A percentile compares a stretch with the other conserved stretches of the same genome.
phyloP scores from a whole-genome alignment of 2,329 filamentous ascomycete genomes.

The Claviceps sp. region DNA sequence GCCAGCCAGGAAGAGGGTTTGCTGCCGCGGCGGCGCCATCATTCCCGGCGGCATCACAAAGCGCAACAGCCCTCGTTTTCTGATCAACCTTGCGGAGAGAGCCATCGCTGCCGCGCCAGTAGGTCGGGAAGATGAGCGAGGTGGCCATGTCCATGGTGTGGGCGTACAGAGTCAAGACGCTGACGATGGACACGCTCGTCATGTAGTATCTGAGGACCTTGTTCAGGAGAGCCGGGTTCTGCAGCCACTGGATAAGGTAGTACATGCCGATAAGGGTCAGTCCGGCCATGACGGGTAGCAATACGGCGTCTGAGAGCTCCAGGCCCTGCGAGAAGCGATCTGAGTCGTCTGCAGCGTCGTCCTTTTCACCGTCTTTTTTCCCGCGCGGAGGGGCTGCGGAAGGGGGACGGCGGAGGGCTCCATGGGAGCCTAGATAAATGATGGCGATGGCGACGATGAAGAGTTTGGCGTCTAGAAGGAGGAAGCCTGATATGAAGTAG shows the following conservation, averaged over 20 bases:
- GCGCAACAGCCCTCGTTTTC: conserved; percentile 23
- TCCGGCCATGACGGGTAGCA: conserved; percentile 72
- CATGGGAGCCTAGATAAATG: conserved; percentile 75
- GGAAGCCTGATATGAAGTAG: conserved; percentile 23
- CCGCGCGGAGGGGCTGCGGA: conserved; percentile 55
- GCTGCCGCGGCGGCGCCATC: conserved; percentile 11
- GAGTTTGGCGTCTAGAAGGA: conserved; percentile 34
- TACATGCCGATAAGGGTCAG: conserved; percentile 63
- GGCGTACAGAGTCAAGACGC: conserved; percentile 59
- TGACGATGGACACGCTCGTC: conserved; percentile 64
- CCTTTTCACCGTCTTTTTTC: conserved; percentile 28
- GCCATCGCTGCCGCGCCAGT: conserved; percentile 41
- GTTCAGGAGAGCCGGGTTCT: conserved; percentile 71
- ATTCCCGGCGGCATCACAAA: conserved; percentile 22
- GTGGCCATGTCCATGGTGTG: conserved; percentile 53
- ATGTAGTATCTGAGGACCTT: conserved; percentile 76
- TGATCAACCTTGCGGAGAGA: conserved; percentile 32
- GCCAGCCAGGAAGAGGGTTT: conserved; percentile 18
- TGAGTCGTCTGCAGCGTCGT: conserved; percentile 31
- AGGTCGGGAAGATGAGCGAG: conserved; percentile 59
- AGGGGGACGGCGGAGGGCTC: conserved; percentile 69
- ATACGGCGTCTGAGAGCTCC: conserved; percentile 61
- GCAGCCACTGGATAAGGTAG: conserved; percentile 76
- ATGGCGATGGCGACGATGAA: conserved; percentile 60
- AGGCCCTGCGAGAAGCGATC: conserved; percentile 34